Conservation (phyloP, 2,329 filamentous ascomycete species). For the Aspergillus fischeri region DNA sequence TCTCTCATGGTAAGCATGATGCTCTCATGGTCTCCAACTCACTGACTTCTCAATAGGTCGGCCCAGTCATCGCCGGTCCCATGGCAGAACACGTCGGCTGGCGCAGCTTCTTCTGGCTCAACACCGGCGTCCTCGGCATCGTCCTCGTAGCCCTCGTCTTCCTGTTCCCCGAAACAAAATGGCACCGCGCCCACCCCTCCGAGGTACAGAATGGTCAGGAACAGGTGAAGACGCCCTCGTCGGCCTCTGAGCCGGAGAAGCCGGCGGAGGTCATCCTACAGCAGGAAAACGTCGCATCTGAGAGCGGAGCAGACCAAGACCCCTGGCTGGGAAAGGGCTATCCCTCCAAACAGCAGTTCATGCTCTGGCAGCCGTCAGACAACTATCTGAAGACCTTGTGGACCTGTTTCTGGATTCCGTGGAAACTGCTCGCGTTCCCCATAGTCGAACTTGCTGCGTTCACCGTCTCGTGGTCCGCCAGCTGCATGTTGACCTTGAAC, state of each 20-base stretch:
- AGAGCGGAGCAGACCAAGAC: constrained; percentile 36
- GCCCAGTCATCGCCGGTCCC: constrained; percentile 55
- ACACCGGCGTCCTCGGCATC: constrained; percentile 51
- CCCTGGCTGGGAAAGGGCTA: constrained; percentile 54
- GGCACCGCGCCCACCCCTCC: constrained; percentile 43
- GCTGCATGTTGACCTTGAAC: constrained; percentile 57
- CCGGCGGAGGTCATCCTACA: constrained; percentile 2
- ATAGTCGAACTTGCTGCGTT: constrained; percentile 62
- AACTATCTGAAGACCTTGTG: constrained; percentile 44
- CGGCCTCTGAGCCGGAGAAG: constrained; percentile 15
- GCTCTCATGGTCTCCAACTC: too few species aligned
- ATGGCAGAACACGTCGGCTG: constrained; percentile 59
- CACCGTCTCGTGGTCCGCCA: constrained; percentile 58
- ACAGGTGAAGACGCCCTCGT: background rate
- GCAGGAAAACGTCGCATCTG: constrained; percentile 15
- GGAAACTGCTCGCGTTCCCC: constrained; percentile 59
- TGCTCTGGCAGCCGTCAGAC: constrained; percentile 47
- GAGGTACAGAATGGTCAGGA: constrained; percentile 8
- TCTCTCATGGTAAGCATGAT: constrained; percentile 49
- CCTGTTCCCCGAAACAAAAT: constrained; percentile 62
- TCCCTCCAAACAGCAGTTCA: constrained; percentile 55
- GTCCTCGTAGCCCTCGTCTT: constrained; percentile 52
- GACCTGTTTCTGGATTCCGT: constrained; percentile 57
- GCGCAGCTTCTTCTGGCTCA: constrained; percentile 65
- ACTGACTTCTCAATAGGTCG: constrained; percentile 16